Conservation (phyloP, 1,284 basidiomycete species). For the Ceratobasidium sp. region DNA sequence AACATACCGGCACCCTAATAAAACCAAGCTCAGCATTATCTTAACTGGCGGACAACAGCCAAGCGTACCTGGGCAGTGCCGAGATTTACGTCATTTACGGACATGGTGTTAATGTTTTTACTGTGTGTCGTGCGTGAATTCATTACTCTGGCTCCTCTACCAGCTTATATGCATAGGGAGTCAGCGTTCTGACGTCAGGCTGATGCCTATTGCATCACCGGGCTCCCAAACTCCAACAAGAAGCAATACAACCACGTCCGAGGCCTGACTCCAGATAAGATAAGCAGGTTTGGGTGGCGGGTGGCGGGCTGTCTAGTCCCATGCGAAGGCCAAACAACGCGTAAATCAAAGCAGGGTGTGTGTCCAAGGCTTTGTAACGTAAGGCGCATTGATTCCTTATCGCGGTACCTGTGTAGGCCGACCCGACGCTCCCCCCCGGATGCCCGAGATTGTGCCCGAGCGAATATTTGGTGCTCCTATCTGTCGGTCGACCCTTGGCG, state of each 20-base stretch:
- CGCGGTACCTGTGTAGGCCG: too few relatives aligned
- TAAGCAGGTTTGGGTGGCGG: slow-evolving; percentile 14
- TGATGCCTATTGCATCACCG: slow-evolving; percentile 18
- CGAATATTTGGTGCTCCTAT: slow-evolving; percentile 22
- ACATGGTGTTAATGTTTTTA: background rate
- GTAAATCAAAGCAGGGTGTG: background rate
- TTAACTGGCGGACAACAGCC: background rate
- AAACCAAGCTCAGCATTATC: background rate
- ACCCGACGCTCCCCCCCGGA: too few relatives aligned
- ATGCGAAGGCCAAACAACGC: background rate
- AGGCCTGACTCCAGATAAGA: slow-evolving; percentile 15
- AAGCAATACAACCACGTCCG: too few relatives aligned
- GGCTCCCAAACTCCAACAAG: slow-evolving; percentile 5
- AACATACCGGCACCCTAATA: slow-evolving; percentile 13
- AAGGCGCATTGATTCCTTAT: too few relatives aligned
- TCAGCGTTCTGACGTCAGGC: slow-evolving; percentile 29
- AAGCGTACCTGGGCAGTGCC: slow-evolving; percentile 2
- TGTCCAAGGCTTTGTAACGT: too few relatives aligned
- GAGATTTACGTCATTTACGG: background rate
- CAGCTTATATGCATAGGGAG: slow-evolving; percentile 19
- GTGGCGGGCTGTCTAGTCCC: background rate
- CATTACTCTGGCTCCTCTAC: background rate
- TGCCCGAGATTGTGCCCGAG: slow-evolving; percentile 10
- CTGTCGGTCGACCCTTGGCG: slow-evolving; percentile 10
- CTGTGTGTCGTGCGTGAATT: background rate